These are phyloP conservation scores for Blastobotrys serpentis DNA, from an alignment of 1,139 yeast genomes.

Conservation along the genomic window DNA sequence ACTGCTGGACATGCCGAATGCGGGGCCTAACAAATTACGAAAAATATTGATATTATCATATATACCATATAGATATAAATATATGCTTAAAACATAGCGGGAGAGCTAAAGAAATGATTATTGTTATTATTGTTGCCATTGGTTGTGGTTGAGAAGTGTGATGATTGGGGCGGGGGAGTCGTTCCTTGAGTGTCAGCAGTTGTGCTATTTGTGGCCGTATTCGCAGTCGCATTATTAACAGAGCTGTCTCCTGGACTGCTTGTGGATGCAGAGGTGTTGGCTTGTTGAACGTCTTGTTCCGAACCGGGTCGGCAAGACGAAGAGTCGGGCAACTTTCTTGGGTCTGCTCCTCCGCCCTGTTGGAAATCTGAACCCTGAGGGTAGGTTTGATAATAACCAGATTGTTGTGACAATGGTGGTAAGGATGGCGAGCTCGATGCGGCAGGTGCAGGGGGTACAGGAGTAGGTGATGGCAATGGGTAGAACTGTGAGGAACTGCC, in stretches of 20 bases:
- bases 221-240: neutral
- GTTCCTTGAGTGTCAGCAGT: constrained; percentile 6
- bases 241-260: neutral
- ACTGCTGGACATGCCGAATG: constrained; percentile 2
- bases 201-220: neutral
- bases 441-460: constrained; percentile 16
- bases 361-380: constrained; percentile 17
- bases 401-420: constrained; percentile 23
- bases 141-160: constrained; percentile 3
- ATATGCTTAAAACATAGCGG: constrained; percentile 10
- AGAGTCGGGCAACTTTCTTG: constrained; percentile 26
- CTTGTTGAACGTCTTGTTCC: constrained; percentile 1
- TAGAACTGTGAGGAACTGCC: constrained; percentile 3
- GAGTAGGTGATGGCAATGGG: constrained; percentile 4
- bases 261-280: neutral
- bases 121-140: constrained; percentile 5
- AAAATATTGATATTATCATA: neutral
- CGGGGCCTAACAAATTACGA: neutral
- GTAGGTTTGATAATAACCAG: constrained; percentile 22
- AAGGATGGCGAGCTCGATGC: constrained; percentile 23
- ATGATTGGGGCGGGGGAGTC: neutral
- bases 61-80: constrained; percentile 1
- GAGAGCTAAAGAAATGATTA: constrained; percentile 7
- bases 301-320: neutral
- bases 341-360: constrained; percentile 21